Conservation (phyloP, 305 asterid species). For the Solanum aculeatissimum region DNA sequence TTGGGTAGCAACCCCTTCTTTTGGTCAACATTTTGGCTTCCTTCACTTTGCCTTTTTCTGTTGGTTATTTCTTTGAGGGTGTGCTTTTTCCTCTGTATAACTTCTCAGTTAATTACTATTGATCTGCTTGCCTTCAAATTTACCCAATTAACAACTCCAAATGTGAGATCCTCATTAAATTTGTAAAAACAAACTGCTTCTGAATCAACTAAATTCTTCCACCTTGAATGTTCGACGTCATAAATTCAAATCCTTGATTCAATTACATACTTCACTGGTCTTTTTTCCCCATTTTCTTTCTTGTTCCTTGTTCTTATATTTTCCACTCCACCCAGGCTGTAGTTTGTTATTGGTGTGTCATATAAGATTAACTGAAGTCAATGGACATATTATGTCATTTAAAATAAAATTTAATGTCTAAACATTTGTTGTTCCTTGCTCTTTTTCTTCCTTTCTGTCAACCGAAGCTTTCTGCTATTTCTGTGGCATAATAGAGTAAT, state of each 20-base stretch:
- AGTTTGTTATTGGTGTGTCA: background rate
- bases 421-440: background rate
- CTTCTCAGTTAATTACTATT: background rate
- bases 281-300: background rate
- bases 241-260: background rate
- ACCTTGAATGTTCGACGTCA: background rate
- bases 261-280: background rate
- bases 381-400: background rate
- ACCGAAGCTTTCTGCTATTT: background rate
- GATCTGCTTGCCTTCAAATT: background rate
- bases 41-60: background rate
- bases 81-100: background rate
- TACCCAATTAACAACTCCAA: background rate
- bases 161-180: background rate
- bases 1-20: background rate
- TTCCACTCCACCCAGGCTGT: background rate
- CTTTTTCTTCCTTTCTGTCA: background rate
- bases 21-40: background rate
- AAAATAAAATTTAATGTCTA: background rate
- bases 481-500: background rate
- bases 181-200: background rate
- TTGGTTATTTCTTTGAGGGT: background rate
- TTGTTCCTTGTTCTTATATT: background rate
- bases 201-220: background rate
- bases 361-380: background rate